These are phyloP conservation scores for Craterostigma plantagineum DNA, from an alignment of 257 asterid genomes.

Conservation along the genomic window DNA sequence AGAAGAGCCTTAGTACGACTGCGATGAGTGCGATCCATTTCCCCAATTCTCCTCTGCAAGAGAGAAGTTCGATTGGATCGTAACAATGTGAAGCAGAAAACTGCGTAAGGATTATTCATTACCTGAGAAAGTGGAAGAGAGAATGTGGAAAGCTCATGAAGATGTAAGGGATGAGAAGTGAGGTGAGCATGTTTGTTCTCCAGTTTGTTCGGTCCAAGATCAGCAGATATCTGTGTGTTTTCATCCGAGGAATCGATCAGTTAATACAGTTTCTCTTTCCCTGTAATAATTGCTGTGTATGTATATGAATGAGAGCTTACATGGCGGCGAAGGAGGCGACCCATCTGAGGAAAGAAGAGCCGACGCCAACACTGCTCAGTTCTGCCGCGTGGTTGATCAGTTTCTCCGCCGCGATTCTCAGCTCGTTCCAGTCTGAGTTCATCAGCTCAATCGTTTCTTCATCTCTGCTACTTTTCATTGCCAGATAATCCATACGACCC, in stretches of 20 bases:
- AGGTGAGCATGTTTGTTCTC: slow-evolving; percentile 74
- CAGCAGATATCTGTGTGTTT: slow-evolving; percentile 59
- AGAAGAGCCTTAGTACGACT: slow-evolving; percentile 81
- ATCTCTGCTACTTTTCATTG: slow-evolving; percentile 30
- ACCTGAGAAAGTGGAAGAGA: slow-evolving; percentile 55
- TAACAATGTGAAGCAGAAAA: not conserved
- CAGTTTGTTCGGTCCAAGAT: slow-evolving; percentile 89
- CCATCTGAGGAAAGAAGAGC: slow-evolving; percentile 76
- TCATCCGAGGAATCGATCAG: not conserved
- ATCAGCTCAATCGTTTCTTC: slow-evolving; percentile 29
- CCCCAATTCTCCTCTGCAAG: slow-evolving; percentile 73
- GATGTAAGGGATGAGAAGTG: slow-evolving; percentile 64
- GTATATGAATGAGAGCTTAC: slow-evolving; percentile 32
- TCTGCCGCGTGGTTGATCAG: slow-evolving; percentile 41
- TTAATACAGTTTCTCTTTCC: not conserved
- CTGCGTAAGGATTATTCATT: slow-evolving; percentile 5
- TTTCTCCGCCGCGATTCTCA: slow-evolving; percentile 47
- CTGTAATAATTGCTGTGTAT: not conserved
- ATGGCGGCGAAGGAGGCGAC: slow-evolving; percentile 77
- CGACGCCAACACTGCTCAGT: slow-evolving; percentile 40
- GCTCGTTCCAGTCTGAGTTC: slow-evolving; percentile 47
- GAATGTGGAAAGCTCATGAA: slow-evolving; percentile 52
- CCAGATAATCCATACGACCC: slow-evolving; percentile 51
- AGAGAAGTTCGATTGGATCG: slow-evolving; percentile 1
- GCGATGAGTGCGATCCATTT: slow-evolving; percentile 75